Evolutionary conservation across 1,284 basidiomycete genomes (phyloP).

Genomic region (Cryptococcus amylolentus): DNA sequence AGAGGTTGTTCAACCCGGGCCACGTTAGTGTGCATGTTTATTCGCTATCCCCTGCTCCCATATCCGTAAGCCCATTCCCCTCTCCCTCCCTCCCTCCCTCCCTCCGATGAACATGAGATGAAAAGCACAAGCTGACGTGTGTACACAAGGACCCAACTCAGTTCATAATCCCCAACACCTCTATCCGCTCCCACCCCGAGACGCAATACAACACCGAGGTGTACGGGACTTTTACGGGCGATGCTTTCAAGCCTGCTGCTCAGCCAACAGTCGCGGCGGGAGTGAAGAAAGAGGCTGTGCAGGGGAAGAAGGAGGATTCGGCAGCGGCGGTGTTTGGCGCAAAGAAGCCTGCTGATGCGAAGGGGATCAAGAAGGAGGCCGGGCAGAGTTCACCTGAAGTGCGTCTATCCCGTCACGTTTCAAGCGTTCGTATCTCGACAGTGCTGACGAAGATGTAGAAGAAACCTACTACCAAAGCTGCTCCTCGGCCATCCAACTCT

Average conservation of each 20-base stretch:
- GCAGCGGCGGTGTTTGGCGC: too few relatives aligned
- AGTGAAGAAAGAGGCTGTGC: conserved; percentile 8
- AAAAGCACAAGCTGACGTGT: neutral
- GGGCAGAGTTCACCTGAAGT: too few relatives aligned
- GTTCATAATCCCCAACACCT: conserved; percentile 24
- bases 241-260: conserved; percentile 14
- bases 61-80: conserved; percentile 17
- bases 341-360: too few relatives aligned
- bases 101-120: too few relatives aligned
- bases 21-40: conserved; percentile 39
- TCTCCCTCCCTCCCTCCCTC: neutral
- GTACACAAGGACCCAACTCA: conserved; percentile 35
- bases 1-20: conserved; percentile 29
- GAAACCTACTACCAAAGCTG: neutral
- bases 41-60: conserved; percentile 27
- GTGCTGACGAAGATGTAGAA: neutral
- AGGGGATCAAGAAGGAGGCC: conserved; percentile 14
- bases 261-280: conserved; percentile 28
- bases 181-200: too few relatives aligned
- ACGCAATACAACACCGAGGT: conserved; percentile 17
- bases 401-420: too few relatives aligned
- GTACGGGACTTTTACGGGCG: conserved; percentile 41
- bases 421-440: too few relatives aligned
- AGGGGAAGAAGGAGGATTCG: conserved; percentile 5
- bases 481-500: conserved; percentile 3